phyloP scores from a whole-genome alignment of 768 basidiomycete genomes.

The Phanerochaete carnosa region DNA sequence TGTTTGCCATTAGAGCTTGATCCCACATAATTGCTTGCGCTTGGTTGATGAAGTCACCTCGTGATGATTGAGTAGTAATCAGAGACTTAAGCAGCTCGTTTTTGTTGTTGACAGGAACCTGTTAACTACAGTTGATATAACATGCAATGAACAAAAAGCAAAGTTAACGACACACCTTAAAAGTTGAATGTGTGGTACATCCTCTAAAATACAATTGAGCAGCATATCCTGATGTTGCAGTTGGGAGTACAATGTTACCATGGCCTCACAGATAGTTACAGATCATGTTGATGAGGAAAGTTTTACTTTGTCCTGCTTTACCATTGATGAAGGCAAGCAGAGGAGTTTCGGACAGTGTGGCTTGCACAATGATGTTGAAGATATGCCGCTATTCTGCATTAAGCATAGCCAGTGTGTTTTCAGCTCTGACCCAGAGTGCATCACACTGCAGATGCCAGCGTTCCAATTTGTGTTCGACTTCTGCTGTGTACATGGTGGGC shows the following conservation, averaged over 20 bases:
- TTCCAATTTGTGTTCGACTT: conserved; percentile 17
- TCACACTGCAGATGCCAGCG: conserved; percentile 18
- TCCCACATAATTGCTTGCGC: conserved; percentile 36
- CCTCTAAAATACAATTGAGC: conserved; percentile 37
- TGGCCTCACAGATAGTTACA: conserved; percentile 27
- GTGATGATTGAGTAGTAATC: conserved; percentile 23
- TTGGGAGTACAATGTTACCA: conserved; percentile 31
- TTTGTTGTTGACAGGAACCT: conserved; percentile 34
- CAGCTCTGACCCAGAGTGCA: conserved; percentile 9
- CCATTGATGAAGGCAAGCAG: conserved; percentile 34
- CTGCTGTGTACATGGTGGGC: conserved; percentile 20
- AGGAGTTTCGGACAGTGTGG: conserved; percentile 10
- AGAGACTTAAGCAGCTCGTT: conserved; percentile 29
- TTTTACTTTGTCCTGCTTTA: conserved; percentile 40
- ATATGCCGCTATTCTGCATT: conserved; percentile 25
- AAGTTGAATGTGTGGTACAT: conserved; percentile 35
- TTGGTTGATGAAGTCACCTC: conserved; percentile 31
- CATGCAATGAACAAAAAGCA: too few species aligned
- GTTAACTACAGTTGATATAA: too few species aligned
- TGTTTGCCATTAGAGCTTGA: conserved; percentile 36
- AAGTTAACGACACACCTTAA: conserved; percentile 32
- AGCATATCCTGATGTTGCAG: conserved; percentile 38
- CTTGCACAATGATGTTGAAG: conserved; percentile 15
- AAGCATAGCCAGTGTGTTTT: conserved; percentile 8
- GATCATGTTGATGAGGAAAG: conserved; percentile 32